phyloP scores from a whole-genome alignment of 768 basidiomycete species.

The Lactarius evosmus region DNA sequence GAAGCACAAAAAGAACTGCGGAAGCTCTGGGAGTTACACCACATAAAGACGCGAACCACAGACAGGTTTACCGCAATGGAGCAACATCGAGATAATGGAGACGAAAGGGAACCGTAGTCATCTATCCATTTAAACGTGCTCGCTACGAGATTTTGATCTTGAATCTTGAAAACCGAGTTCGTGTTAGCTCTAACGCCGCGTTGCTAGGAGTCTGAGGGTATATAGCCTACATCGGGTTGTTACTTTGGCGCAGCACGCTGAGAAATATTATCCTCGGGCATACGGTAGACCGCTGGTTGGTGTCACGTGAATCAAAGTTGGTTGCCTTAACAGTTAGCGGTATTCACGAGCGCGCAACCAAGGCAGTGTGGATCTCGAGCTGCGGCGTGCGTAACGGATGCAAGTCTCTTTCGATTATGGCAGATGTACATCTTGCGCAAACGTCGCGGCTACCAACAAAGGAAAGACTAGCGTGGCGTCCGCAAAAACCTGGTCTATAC shows the following conservation, averaged over 20 bases:
- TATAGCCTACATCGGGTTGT: background rate
- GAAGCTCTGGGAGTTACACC: background rate
- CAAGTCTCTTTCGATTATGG: slow-evolving; percentile 7
- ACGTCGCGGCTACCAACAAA: slow-evolving; percentile 91
- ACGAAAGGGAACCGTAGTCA: background rate
- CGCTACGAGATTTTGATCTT: background rate
- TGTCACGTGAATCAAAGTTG: background rate
- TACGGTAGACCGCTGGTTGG: background rate
- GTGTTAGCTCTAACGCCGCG: background rate
- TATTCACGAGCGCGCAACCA: background rate
- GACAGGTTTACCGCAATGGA: background rate
- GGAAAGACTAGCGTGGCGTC: slow-evolving; percentile 97
- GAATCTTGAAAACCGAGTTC: background rate
- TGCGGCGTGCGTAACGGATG: background rate
- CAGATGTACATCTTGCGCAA: slow-evolving; percentile 48
- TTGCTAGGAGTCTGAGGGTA: background rate
- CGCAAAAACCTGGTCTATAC: slow-evolving; percentile 62
- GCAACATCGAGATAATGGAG: background rate
- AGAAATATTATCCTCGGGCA: background rate
- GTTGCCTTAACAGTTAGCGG: background rate
- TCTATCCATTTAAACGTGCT: background rate
- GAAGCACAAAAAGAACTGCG: background rate
- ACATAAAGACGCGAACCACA: background rate
- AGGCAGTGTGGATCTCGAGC: background rate
- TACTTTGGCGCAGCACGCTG: background rate